phyloP scores from a whole-genome alignment of 2,329 filamentous ascomycete species.

The Fusarium hainanense region DNA sequence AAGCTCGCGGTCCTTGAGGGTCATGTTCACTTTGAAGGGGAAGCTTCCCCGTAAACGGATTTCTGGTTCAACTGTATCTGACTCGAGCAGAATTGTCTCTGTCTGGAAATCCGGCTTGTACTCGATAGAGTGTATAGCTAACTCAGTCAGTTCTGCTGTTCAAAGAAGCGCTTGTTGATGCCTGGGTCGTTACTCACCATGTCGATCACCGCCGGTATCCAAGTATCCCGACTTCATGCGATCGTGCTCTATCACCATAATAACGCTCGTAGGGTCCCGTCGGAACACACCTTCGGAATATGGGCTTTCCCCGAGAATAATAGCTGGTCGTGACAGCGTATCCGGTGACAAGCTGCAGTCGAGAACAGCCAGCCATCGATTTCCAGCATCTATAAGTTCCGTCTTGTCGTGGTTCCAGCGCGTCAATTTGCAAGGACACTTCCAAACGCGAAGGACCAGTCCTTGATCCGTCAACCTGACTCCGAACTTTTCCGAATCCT shows the following conservation, averaged over 20 bases:
- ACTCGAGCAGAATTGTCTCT: conserved; percentile 43
- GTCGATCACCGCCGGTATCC: conserved; percentile 33
- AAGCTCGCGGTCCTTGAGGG: conserved; percentile 35
- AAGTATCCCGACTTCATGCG: conserved; percentile 39
- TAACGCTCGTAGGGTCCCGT: conserved; percentile 40
- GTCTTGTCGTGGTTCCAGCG: conserved; percentile 41
- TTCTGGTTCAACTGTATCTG: conserved; percentile 37
- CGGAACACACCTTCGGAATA: conserved; percentile 35
- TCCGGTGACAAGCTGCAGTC: conserved; percentile 45
- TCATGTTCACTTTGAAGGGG: conserved; percentile 44
- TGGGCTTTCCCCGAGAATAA: conserved; percentile 41
- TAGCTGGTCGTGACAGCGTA: conserved; percentile 42
- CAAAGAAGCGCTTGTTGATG: background rate
- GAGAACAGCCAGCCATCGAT: conserved; percentile 44
- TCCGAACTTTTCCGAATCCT: conserved; percentile 38
- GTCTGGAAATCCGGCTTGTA: conserved; percentile 45
- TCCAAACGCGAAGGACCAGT: conserved; percentile 44
- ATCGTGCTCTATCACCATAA: conserved; percentile 45
- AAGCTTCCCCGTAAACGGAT: conserved; percentile 41
- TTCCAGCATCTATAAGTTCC: conserved; percentile 35
- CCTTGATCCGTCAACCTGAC: conserved; percentile 41
- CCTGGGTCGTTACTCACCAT: conserved; percentile 18
- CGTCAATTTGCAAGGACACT: conserved; percentile 42
- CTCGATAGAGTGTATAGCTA: conserved; percentile 43
- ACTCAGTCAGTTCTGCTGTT: conserved; percentile 15